Conservation (phyloP, 805 yeast species). For the Lachancea cidri region DNA sequence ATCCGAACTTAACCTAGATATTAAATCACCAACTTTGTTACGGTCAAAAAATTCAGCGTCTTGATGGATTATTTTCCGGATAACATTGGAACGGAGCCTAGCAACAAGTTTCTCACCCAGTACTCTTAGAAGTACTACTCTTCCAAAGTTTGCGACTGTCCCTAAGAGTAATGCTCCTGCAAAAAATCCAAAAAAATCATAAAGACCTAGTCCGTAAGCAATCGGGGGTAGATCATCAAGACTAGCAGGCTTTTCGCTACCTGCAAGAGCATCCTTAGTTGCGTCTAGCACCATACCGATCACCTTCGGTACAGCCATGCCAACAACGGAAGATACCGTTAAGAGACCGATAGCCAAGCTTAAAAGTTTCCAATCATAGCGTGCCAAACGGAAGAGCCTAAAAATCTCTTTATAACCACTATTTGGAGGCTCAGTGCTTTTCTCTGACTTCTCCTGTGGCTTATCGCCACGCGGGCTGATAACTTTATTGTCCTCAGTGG, state of each 20-base stretch:
- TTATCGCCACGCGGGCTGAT: not conserved
- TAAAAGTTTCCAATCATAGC: slow-evolving; percentile 42
- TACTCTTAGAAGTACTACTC: slow-evolving; percentile 46
- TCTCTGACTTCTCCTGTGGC: not conserved
- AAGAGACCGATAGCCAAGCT: slow-evolving; percentile 40
- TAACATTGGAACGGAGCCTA: slow-evolving; percentile 69
- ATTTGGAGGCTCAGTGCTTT: not conserved
- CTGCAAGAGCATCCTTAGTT: slow-evolving; percentile 32
- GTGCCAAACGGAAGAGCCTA: slow-evolving; percentile 40
- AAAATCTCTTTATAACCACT: slow-evolving; percentile 34
- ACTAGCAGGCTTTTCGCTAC: slow-evolving; percentile 21
- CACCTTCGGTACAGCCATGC: slow-evolving; percentile 50
- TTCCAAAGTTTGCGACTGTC: slow-evolving; percentile 65
- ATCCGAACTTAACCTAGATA: slow-evolving; percentile 84
- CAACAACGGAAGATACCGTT: slow-evolving; percentile 43
- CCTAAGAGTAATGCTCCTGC: slow-evolving; percentile 59
- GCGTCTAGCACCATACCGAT: slow-evolving; percentile 54
- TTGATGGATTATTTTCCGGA: slow-evolving; percentile 73
- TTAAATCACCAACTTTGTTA: slow-evolving; percentile 92
- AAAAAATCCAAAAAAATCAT: slow-evolving; percentile 55
- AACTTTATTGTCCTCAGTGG: not conserved
- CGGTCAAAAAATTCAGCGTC: slow-evolving; percentile 91
- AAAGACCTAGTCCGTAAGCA: slow-evolving; percentile 50
- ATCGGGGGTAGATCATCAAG: slow-evolving; percentile 31
- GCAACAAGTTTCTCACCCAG: slow-evolving; percentile 88